phyloP scores from a whole-genome alignment of 169 alveolate genomes.

The Eimeria praecox region DNA sequence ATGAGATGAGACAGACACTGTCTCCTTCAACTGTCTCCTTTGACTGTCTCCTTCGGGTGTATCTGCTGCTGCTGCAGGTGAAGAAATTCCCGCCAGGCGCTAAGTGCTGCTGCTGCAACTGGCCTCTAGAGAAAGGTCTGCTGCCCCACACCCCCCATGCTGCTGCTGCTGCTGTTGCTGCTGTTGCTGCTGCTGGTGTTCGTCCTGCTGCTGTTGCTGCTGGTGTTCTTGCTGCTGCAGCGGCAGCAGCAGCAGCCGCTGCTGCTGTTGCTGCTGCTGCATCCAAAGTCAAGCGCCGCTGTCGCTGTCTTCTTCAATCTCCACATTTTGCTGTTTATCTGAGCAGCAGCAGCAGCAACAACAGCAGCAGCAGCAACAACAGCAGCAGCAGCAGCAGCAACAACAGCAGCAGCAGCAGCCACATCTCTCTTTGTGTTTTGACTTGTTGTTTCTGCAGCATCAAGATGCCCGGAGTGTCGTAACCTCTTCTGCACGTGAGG shows the following conservation, averaged over 20 bases:
- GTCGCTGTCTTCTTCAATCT: conserved; percentile 15
- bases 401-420: background rate
- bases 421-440: background rate
- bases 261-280: conserved; percentile 42
- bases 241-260: background rate
- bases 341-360: background rate
- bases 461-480: conserved; percentile 61
- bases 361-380: too few relatives aligned
- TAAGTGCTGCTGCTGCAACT: conserved; percentile 64
- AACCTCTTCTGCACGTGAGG: conserved; percentile 50
- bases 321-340: conserved; percentile 4
- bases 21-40: conserved; percentile 1
- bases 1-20: background rate
- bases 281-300: background rate
- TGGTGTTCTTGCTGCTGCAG: conserved; percentile 29
- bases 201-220: background rate
- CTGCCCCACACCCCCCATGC: background rate
- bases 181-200: background rate
- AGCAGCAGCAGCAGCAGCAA: conserved; percentile 22
- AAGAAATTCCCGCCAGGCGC: background rate
- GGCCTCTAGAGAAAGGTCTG: conserved; percentile 35
- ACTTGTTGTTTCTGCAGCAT: conserved; percentile 3
- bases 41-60: background rate
- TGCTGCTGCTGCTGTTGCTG: conserved; percentile 13
- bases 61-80: conserved; percentile 37